phyloP scores from a whole-genome alignment of 2,329 filamentous ascomycete species.

The Aaosphaeria pasadenensis region DNA sequence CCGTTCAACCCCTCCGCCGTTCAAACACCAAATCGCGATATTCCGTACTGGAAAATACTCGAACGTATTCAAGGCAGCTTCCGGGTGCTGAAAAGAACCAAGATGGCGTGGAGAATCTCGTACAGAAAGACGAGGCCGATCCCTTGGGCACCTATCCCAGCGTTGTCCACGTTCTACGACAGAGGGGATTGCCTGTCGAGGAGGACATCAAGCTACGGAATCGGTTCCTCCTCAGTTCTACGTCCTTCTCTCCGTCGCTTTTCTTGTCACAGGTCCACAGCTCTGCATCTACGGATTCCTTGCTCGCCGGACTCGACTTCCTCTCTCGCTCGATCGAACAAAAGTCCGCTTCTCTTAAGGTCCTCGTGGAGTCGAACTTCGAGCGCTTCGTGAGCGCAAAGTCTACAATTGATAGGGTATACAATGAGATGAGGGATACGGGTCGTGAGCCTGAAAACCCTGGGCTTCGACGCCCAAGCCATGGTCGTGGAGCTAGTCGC shows the following conservation, averaged over 20 bases:
- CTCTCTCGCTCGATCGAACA: constrained; percentile 92
- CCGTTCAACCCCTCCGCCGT: constrained; percentile 41
- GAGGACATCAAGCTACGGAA: constrained; percentile 81
- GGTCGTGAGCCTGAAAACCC: constrained; percentile 47
- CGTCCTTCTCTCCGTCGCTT: constrained; percentile 86
- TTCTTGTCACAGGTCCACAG: constrained; percentile 93
- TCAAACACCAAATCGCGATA: constrained; percentile 68
- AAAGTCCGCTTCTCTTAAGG: constrained; percentile 94
- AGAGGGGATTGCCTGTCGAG: constrained; percentile 75
- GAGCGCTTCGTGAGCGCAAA: constrained; percentile 97
- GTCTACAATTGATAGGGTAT: constrained; percentile 97
- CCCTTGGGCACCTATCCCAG: constrained; percentile 85
- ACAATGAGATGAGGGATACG: constrained; percentile 88
- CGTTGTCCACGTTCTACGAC: constrained; percentile 75
- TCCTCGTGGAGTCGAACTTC: constrained; percentile 95
- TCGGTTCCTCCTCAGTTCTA: constrained; percentile 91
- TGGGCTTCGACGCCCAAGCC: constrained; percentile 40
- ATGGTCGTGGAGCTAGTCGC: constrained; percentile 65
- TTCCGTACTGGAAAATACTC: constrained; percentile 75
- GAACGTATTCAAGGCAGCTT: constrained; percentile 66
- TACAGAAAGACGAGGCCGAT: constrained; percentile 90
- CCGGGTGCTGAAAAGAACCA: constrained; percentile 66
- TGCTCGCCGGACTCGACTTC: constrained; percentile 79
- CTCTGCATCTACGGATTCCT: constrained; percentile 74
- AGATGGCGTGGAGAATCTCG: constrained; percentile 70